Evolutionary conservation across 805 yeast genomes (phyloP).

Genomic region (Lipomyces kockii): DNA sequence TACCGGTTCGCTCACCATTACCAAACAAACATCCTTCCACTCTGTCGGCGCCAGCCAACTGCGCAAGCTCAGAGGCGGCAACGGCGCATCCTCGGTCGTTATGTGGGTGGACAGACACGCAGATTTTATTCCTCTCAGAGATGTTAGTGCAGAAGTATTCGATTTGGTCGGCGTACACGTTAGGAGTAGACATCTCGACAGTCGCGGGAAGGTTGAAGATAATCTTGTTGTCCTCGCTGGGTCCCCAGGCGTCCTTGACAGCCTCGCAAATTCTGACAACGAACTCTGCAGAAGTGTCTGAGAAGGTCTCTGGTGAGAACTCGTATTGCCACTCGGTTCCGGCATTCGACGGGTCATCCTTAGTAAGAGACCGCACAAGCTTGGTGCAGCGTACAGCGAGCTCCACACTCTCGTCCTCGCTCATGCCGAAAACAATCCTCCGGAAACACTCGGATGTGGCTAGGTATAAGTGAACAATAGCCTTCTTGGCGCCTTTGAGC

Average conservation of each 20-base stretch:
- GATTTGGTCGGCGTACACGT: slow-evolving; percentile 82
- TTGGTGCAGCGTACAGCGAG: slow-evolving; percentile 67
- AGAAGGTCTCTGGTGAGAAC: slow-evolving; percentile 80
- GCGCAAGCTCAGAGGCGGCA: slow-evolving; percentile 85
- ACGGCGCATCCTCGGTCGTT: slow-evolving; percentile 88
- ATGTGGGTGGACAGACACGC: slow-evolving; percentile 80
- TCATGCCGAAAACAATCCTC: slow-evolving; percentile 67
- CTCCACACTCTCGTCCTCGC: slow-evolving; percentile 58
- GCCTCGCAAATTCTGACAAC: slow-evolving; percentile 72
- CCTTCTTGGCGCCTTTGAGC: slow-evolving; percentile 72
- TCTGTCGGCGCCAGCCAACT: slow-evolving; percentile 85
- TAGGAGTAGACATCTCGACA: slow-evolving; percentile 80
- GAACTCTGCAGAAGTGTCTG: slow-evolving; percentile 69
- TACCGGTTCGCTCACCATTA: slow-evolving; percentile 87
- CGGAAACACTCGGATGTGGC: slow-evolving; percentile 79
- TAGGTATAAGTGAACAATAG: slow-evolving; percentile 74
- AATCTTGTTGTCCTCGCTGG: slow-evolving; percentile 65
- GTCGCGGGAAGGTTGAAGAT: slow-evolving; percentile 86
- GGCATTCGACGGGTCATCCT: slow-evolving; percentile 60
- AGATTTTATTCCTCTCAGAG: slow-evolving; percentile 67
- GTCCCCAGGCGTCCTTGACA: slow-evolving; percentile 76
- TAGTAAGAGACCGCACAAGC: slow-evolving; percentile 68
- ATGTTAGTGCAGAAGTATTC: slow-evolving; percentile 70
- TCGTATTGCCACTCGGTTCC: slow-evolving; percentile 74
- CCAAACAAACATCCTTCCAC: slow-evolving; percentile 86